A percentile compares a stretch with the other conserved stretches of the same genome.
Evolutionary conservation across 352 stramenopile species (phyloP).

Genomic region (Aphanomyces cochlioides): DNA sequence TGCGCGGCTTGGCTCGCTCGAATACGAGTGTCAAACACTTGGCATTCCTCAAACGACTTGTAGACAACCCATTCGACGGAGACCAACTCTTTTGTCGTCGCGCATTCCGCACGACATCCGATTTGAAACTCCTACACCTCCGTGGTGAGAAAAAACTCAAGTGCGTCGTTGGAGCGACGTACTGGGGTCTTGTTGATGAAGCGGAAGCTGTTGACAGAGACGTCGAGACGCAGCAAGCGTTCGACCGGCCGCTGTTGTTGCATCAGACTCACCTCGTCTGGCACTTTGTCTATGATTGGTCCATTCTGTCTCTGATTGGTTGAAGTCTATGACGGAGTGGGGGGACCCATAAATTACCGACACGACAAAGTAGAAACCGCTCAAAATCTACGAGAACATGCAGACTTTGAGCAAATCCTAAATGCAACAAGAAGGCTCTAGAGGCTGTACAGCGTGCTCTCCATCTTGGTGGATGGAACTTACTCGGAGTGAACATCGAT

Average conservation of each 20-base stretch:
- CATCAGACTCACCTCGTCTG: constrained; percentile 12
- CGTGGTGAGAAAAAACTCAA: too few species aligned
- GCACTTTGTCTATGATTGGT: constrained; percentile 6
- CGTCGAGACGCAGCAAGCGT: constrained; percentile 21
- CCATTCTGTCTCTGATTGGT: background rate
- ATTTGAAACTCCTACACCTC: constrained; percentile 26
- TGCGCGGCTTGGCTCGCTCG: background rate
- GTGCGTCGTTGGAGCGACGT: background rate
- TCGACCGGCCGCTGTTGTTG: constrained; percentile 7
- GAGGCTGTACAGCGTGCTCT: too few species aligned
- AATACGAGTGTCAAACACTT: constrained; percentile 27
- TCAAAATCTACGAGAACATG: too few species aligned
- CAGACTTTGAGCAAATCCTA: too few species aligned
- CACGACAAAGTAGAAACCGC: too few species aligned
- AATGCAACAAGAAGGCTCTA: background rate
- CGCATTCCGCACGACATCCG: constrained; percentile 20
- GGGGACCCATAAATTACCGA: background rate
- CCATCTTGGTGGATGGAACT: too few species aligned
- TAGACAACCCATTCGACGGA: constrained; percentile 25
- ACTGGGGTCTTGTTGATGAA: constrained; percentile 23
- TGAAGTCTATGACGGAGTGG: background rate
- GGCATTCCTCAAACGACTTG: constrained; percentile 28
- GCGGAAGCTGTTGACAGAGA: constrained; percentile 21
- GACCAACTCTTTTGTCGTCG: background rate
- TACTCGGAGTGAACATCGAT: too few species aligned